Evolutionary conservation across 1,284 basidiomycete species (phyloP), one percentile per base, ranked within the genome.

Genomic region (Ganoderma sinense): DNA sequence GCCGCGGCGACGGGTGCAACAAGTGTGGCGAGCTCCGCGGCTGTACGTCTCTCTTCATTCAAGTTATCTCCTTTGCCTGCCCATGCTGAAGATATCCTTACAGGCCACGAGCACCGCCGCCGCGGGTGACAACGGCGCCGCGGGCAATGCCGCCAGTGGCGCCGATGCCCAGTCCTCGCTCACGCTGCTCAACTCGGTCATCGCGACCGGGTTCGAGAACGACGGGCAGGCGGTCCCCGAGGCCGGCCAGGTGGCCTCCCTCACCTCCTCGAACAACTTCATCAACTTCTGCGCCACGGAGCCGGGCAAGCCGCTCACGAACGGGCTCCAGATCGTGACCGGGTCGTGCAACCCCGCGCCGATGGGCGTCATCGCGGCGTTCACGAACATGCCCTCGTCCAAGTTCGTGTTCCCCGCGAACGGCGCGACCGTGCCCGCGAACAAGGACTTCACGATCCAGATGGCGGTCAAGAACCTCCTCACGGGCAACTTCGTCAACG

Each of bases 321-420:
- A 84, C 74, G 82, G 85, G 60, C 69, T 81, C 72, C 84, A 86
- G 75, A 75, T 85, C 78, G 72, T 69, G 68, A 82, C 83, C 26
- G 90, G 89, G 59, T 91, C 89, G 62, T 90, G 90, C 80, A 89
- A 89, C 78, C 86, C 88, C 18, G 86, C 87, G 26, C 88, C 89
- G 23, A 90, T 91, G 78, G 88, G 88, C 73, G 76, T 82, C 62
- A 89, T 91, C 78, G 86, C 86, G 14, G 82, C 84, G 43, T 77
- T 81, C n/a, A 80, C 83, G 74, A 87, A 84, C 71, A 88, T 90
- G 85, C 88, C 88, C 11, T 85, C 86, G 14, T 80, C 84, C 71
- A 91, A 89, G 78, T 89, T 91, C 80, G 78, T 78, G 31, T 84
- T 79, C 78, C 89, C 89, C 14, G 77, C 78, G 75, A 91, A 91